A percentile compares a stretch with the other conserved stretches of the same genome.
Evolutionary conservation across 768 basidiomycete genomes (phyloP).

Genomic region (Russula olivacea): DNA sequence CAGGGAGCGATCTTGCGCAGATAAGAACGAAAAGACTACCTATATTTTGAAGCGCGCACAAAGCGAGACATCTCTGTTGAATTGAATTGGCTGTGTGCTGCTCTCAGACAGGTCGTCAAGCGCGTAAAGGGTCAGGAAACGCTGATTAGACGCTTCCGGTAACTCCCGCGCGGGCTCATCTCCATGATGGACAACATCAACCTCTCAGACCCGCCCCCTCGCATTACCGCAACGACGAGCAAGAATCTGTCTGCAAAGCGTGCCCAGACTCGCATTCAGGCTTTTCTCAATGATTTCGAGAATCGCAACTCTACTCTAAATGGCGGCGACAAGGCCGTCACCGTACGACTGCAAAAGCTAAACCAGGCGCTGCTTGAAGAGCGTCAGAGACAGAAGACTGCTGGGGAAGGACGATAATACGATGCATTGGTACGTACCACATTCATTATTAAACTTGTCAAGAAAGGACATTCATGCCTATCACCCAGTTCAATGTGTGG

Average conservation of each 20-base stretch:
- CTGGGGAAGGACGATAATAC: not conserved
- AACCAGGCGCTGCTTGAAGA: slow-evolving; percentile 33
- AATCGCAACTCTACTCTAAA: slow-evolving; percentile 30
- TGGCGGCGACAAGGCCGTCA: slow-evolving; percentile 34
- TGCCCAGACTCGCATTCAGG: slow-evolving; percentile 28
- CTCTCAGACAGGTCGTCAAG: not conserved
- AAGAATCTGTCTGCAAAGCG: slow-evolving; percentile 28
- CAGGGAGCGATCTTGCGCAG: slow-evolving; percentile 8
- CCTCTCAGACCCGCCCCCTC: slow-evolving; percentile 27
- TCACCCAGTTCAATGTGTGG: not conserved
- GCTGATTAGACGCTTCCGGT: not conserved
- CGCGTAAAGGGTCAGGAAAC: not conserved
- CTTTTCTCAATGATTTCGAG: slow-evolving; percentile 33
- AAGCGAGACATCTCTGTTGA: slow-evolving; percentile 66
- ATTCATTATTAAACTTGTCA: not conserved
- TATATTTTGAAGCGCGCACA: slow-evolving; percentile 81
- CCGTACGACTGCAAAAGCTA: slow-evolving; percentile 34
- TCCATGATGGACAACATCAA: slow-evolving; percentile 20
- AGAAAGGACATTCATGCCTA: not conserved
- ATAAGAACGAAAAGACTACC: slow-evolving; percentile 41
- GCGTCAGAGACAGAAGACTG: slow-evolving; percentile 14
- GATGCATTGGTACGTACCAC: not conserved
- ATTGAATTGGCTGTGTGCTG: too few relatives aligned
- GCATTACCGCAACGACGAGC: slow-evolving; percentile 3
- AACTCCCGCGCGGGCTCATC: not conserved